Evolutionary conservation across 1,284 basidiomycete genomes (phyloP).

Genomic region (Taiwanofungus camphoratus): DNA sequence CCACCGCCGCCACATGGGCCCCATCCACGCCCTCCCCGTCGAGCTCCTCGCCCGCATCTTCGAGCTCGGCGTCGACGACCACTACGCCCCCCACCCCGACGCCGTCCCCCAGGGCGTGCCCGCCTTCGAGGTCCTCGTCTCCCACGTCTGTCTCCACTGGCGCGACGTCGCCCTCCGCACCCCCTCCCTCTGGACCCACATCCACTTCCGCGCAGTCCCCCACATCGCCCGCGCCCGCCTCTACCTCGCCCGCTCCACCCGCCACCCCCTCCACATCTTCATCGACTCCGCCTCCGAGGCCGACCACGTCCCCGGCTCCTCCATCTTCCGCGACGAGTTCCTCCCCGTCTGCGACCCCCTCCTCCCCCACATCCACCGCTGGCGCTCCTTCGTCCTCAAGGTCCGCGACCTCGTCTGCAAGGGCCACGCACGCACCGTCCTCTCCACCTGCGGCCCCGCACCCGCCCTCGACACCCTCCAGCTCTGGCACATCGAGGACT

Average conservation of each 20-base stretch:
- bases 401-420: constrained; percentile 53
- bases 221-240: constrained; percentile 41
- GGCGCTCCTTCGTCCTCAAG: constrained; percentile 54
- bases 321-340: constrained; percentile 38
- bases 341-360: constrained; percentile 45
- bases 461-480: constrained; percentile 50
- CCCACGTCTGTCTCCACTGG: constrained; percentile 52
- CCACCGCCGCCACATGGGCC: constrained; percentile 14
- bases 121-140: constrained; percentile 46
- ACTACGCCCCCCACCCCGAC: constrained; percentile 35
- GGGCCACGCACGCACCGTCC: constrained; percentile 40
- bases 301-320: constrained; percentile 40
- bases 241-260: constrained; percentile 38
- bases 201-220: constrained; percentile 43
- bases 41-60: constrained; percentile 53
- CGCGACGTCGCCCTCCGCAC: constrained; percentile 44
- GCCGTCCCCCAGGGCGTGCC: constrained; percentile 28
- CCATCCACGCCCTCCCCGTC: constrained; percentile 44
- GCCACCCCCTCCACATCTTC: constrained; percentile 44
- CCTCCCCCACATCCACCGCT: constrained; percentile 41
- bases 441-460: constrained; percentile 44
- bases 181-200: constrained; percentile 45
- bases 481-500: constrained; percentile 60
- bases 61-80: constrained; percentile 41
- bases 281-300: constrained; percentile 47